A percentile compares a stretch with the other conserved stretches of the same genome.
Conservation (phyloP, 495 filamentous ascomycete species). For the Penicillium cosmopolitanum region DNA sequence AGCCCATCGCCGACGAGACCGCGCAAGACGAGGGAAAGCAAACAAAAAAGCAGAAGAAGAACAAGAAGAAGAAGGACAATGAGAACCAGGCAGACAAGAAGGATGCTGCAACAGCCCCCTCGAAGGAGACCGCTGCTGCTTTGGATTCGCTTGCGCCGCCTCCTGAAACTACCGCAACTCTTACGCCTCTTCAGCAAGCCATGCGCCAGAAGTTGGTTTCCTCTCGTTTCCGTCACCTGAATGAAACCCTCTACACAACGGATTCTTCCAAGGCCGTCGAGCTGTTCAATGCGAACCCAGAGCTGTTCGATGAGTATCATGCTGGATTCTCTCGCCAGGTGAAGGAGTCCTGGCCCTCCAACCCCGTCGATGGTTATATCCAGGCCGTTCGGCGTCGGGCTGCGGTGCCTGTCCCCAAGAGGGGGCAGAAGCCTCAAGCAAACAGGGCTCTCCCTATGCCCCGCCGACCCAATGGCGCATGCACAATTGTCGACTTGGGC, state of each 20-base stretch:
- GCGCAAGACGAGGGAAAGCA: constrained; percentile 28
- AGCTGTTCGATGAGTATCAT: constrained; percentile 94
- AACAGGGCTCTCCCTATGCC: constrained; percentile 44
- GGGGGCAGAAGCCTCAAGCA: constrained; percentile 38
- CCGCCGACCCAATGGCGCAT: constrained; percentile 57
- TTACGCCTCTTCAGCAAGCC: constrained; percentile 88
- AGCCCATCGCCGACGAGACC: constrained; percentile 25
- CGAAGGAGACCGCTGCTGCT: constrained; percentile 24
- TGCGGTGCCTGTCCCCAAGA: constrained; percentile 40
- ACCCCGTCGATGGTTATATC: constrained; percentile 87
- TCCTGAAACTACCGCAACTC: constrained; percentile 48
- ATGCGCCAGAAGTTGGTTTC: constrained; percentile 94
- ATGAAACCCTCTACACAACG: constrained; percentile 92
- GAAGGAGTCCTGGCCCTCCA: constrained; percentile 86
- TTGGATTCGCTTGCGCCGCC: constrained; percentile 31
- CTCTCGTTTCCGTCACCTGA: constrained; percentile 95
- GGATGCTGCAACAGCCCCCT: constrained; percentile 12
- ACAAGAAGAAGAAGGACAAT: constrained; percentile 44
- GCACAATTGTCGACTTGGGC: constrained; percentile 85
- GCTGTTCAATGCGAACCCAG: constrained; percentile 78
- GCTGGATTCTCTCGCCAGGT: constrained; percentile 93
- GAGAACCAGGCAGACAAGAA: constrained; percentile 28
- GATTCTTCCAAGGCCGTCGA: constrained; percentile 76
- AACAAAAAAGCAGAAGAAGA: constrained; percentile 39
- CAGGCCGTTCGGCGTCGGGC: constrained; percentile 63